These are phyloP conservation scores for Lipomyces mesembrius DNA, from an alignment of 805 yeast species.

Conservation along the genomic window DNA sequence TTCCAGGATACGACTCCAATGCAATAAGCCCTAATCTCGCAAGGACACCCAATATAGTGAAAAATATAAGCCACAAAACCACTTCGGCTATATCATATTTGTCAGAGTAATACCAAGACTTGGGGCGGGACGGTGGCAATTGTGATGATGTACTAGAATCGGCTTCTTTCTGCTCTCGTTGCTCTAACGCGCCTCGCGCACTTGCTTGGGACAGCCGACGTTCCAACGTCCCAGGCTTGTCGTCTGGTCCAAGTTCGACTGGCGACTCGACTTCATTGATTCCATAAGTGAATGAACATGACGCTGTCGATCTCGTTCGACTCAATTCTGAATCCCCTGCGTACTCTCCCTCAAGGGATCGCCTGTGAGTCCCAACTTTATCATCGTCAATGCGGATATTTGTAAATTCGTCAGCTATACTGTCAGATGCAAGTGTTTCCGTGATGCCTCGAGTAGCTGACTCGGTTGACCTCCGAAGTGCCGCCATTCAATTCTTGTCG, in stretches of 20 bases:
- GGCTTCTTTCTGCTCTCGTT: not conserved
- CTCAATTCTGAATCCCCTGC: not conserved
- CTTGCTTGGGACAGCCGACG: not conserved
- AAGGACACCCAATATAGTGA: conserved; percentile 39
- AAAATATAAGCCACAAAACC: conserved; percentile 31
- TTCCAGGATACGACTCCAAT: conserved; percentile 36
- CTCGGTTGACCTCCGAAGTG: not conserved
- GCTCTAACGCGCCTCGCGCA: not conserved
- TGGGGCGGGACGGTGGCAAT: not conserved
- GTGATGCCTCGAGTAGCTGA: conserved; percentile 1
- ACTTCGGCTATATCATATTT: conserved; percentile 17
- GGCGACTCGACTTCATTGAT: conserved; percentile 13
- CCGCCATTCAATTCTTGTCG: not conserved
- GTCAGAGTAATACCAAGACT: not conserved
- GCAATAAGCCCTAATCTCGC: conserved; percentile 38
- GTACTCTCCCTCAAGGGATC: not conserved
- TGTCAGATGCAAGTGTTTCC: not conserved
- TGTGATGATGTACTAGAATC: not conserved
- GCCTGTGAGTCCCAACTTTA: not conserved
- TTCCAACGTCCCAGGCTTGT: not conserved
- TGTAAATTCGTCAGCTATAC: not conserved
- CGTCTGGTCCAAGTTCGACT: not conserved
- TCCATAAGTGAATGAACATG: not conserved
- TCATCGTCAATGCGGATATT: not conserved
- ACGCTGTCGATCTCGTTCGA: not conserved